These are phyloP conservation scores for Penicillium oxalicum DNA, from an alignment of 2,329 filamentous ascomycete genomes.

Conservation along the genomic window DNA sequence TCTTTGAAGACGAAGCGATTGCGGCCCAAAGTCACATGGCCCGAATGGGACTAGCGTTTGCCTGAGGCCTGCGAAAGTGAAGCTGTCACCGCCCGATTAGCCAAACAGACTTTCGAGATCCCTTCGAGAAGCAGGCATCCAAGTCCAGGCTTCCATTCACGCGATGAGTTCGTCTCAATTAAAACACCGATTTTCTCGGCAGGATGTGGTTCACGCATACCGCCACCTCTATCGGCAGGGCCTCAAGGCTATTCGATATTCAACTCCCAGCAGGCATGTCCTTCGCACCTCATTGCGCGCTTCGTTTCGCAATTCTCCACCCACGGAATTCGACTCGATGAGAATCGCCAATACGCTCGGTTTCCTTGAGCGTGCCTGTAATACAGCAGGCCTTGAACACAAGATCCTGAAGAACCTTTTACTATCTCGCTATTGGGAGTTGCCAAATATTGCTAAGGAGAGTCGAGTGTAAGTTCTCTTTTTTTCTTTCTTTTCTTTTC, in stretches of 20 bases:
- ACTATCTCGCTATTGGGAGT: constrained; percentile 40
- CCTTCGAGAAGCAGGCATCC: background rate
- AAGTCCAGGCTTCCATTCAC: background rate
- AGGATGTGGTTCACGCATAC: constrained; percentile 48
- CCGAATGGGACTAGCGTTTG: constrained; percentile 20
- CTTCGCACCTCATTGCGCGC: constrained; percentile 42
- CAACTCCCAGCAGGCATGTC: constrained; percentile 51
- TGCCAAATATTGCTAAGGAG: constrained; percentile 26
- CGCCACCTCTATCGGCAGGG: constrained; percentile 51
- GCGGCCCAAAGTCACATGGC: constrained; percentile 22
- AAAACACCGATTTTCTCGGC: constrained; percentile 13
- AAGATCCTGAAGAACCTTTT: constrained; percentile 44
- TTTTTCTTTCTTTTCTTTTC: no score
- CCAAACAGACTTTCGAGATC: background rate
- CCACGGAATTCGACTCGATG: constrained; percentile 33
- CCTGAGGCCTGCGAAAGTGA: constrained; percentile 14
- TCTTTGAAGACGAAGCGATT: constrained; percentile 13
- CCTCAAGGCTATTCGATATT: constrained; percentile 52
- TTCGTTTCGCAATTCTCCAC: constrained; percentile 36
- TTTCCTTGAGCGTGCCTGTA: constrained; percentile 41
- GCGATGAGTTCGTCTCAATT: constrained; percentile 8
- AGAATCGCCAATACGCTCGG: constrained; percentile 41
- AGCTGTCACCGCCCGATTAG: constrained; percentile 4
- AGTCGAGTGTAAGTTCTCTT: constrained; percentile 26
- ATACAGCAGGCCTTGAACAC: constrained; percentile 40